Evolutionary conservation across 2,329 filamentous ascomycete genomes (phyloP).

Genomic region (Ascochyta viciae-villosae): DNA sequence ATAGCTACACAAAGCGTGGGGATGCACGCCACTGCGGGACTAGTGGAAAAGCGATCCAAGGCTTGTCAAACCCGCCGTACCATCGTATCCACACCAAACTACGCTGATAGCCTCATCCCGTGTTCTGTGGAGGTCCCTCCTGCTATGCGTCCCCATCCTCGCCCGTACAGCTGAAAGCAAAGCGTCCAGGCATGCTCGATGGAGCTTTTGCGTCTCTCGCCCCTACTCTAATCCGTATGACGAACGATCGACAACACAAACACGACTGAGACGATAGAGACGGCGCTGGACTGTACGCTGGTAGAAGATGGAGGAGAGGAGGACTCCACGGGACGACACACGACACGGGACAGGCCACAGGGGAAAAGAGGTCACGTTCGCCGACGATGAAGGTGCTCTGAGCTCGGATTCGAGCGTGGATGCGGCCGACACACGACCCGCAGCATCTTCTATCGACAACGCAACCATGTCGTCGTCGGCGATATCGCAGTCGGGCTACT

Average conservation of each 20-base stretch:
- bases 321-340: constrained; percentile 23
- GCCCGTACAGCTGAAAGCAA: constrained; percentile 19
- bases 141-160: constrained; percentile 9
- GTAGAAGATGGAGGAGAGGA: constrained; percentile 35
- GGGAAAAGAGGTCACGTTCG: constrained; percentile 34
- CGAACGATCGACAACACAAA: neutral
- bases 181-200: constrained; percentile 27
- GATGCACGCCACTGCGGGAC: constrained; percentile 12
- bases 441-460: constrained; percentile 30
- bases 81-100: constrained; percentile 4
- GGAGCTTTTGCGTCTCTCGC: constrained; percentile 6
- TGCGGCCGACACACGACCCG: constrained; percentile 36
- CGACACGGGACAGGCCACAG: constrained; percentile 28
- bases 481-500: constrained; percentile 33
- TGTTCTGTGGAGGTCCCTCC: constrained; percentile 6
- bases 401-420: constrained; percentile 33
- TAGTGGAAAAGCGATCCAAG: constrained; percentile 16
- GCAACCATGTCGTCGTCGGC: constrained; percentile 38
- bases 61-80: constrained; percentile 4
- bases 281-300: constrained; percentile 2
- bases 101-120: constrained; percentile 7
- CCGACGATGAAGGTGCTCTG: constrained; percentile 29
- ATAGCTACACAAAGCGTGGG: constrained; percentile 12
- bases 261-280: constrained; percentile 1
- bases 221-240: constrained; percentile 10